Evolutionary conservation across 1,139 yeast species (phyloP).

Genomic region (Taiozyma sp.): DNA sequence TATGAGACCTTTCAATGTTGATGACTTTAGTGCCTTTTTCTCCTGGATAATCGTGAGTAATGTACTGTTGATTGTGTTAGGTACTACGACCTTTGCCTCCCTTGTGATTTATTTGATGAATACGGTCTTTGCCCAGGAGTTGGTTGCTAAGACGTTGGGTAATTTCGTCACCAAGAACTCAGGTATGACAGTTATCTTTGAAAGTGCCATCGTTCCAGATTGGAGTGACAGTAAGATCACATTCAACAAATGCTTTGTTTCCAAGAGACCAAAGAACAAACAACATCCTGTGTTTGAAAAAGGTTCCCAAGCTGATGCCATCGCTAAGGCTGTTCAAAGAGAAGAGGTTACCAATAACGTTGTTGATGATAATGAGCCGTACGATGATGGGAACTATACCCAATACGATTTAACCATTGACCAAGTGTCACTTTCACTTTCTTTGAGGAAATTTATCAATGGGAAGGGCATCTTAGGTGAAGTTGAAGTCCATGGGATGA

Average conservation of each 20-base stretch:
- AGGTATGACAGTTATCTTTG: constrained; percentile 84
- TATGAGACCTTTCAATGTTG: constrained; percentile 75
- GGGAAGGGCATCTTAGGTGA: constrained; percentile 87
- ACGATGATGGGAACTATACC: constrained; percentile 91
- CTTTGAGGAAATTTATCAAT: constrained; percentile 82
- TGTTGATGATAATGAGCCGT: constrained; percentile 32
- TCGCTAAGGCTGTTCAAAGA: constrained; percentile 39
- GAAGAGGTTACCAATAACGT: constrained; percentile 26
- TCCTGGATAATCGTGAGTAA: constrained; percentile 92
- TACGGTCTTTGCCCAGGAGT: constrained; percentile 87
- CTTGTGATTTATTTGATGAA: constrained; percentile 72
- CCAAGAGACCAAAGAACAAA: constrained; percentile 66
- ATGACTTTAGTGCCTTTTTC: constrained; percentile 83
- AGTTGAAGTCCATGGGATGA: constrained; percentile 74
- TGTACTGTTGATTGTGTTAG: constrained; percentile 68
- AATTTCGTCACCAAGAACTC: constrained; percentile 80
- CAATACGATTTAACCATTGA: constrained; percentile 92
- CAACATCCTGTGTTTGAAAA: constrained; percentile 43
- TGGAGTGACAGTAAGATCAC: constrained; percentile 88
- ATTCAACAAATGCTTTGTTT: constrained; percentile 81
- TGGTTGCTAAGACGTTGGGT: constrained; percentile 78
- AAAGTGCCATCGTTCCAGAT: constrained; percentile 91
- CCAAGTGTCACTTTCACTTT: constrained; percentile 74
- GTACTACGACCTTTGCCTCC: constrained; percentile 88
- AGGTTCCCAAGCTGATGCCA: constrained; percentile 72